These are phyloP conservation scores for Vararia minispora DNA, from an alignment of 768 basidiomycete species.

Conservation along the genomic window DNA sequence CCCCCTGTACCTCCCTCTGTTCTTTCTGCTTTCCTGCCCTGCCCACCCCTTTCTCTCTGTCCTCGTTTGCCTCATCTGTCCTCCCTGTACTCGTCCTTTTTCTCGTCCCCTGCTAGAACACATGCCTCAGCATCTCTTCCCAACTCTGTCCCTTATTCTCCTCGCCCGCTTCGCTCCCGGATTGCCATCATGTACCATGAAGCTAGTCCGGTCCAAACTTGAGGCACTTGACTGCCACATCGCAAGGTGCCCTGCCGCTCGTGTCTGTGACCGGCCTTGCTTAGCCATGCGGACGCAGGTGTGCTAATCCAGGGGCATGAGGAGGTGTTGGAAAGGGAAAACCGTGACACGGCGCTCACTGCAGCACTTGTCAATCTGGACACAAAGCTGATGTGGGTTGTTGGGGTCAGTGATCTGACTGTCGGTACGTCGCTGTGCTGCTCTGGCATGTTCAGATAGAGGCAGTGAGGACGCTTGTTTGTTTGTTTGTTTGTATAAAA, in stretches of 20 bases:
- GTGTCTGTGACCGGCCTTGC: background rate
- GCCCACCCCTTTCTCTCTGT: no score
- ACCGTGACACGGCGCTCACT: background rate
- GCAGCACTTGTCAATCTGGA: conserved; percentile 1
- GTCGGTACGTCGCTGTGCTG: background rate
- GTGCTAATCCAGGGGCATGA: background rate
- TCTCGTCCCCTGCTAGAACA: no score
- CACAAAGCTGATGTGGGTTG: conserved; percentile 1
- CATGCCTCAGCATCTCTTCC: no score
- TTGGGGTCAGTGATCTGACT: conserved; percentile 3
- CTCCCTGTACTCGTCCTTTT: no score
- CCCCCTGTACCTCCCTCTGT: no score
- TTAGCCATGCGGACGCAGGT: background rate
- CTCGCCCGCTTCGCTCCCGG: no score
- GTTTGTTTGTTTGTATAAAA: no score
- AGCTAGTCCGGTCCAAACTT: background rate
- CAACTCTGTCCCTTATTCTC: no score
- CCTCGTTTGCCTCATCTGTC: no score
- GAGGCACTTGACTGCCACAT: background rate
- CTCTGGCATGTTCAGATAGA: background rate
- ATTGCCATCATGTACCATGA: no score
- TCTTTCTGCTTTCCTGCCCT: no score
- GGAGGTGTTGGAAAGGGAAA: background rate
- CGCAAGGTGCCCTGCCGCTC: background rate
- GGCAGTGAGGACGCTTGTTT: no score